Evolutionary conservation across 108 stramenopile species (phyloP).

Genomic region (Cylindrotheca closterium): DNA sequence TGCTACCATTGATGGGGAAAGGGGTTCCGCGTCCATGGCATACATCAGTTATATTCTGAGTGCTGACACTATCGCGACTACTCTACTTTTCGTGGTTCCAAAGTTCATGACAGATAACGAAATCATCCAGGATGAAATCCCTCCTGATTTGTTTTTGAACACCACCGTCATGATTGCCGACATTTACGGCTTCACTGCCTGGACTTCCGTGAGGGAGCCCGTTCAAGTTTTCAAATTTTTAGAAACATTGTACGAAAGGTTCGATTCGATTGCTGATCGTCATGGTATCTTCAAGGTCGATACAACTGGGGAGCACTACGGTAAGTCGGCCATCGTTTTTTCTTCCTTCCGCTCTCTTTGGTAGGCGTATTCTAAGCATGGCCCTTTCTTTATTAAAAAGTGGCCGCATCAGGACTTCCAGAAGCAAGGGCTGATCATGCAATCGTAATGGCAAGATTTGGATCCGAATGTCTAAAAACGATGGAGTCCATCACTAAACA

Average conservation of each 20-base stretch:
- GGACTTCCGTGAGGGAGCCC: slow-evolving; percentile 20
- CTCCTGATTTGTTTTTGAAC: slow-evolving; percentile 14
- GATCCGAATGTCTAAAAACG: slow-evolving; percentile 2
- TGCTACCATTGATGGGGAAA: background rate
- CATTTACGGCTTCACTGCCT: slow-evolving; percentile 25
- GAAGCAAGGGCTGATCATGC: slow-evolving; percentile 13
- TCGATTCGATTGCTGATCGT: slow-evolving; percentile 5
- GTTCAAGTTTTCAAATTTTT: slow-evolving; percentile 17
- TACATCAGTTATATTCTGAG: slow-evolving; percentile 18
- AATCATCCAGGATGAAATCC: background rate
- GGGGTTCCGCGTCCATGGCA: background rate
- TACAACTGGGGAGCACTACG: slow-evolving; percentile 3
- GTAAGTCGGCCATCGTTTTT: background rate
- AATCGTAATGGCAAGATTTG: slow-evolving; percentile 14
- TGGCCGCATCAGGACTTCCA: slow-evolving; percentile 5
- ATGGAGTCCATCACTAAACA: background rate
- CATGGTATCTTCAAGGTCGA: slow-evolving; percentile 25
- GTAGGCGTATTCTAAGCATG: no score
- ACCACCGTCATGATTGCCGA: slow-evolving; percentile 25
- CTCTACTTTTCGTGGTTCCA: slow-evolving; percentile 18
- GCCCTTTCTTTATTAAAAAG: background rate
- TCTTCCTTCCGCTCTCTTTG: no score
- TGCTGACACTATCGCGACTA: slow-evolving; percentile 13
- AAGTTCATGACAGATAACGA: slow-evolving; percentile 5
- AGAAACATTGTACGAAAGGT: slow-evolving; percentile 12